Evolutionary conservation across 306 rosid species (phyloP).

Genomic region (Citrullus mucosospermus): DNA sequence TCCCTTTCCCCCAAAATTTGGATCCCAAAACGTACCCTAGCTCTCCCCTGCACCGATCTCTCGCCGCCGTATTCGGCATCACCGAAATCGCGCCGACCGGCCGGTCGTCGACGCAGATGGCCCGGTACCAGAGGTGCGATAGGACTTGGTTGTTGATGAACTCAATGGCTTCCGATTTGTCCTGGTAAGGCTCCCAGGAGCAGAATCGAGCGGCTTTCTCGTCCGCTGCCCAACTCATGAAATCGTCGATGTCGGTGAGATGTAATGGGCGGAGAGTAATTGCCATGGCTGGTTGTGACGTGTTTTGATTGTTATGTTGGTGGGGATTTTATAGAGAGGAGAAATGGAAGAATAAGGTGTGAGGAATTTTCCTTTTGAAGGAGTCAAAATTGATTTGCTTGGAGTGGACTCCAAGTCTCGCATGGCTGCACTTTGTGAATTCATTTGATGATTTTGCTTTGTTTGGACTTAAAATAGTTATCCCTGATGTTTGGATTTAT

Average conservation of each 20-base stretch:
- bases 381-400: background rate
- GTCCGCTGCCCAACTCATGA: constrained; percentile 49
- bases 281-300: background rate
- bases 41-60: constrained; percentile 27
- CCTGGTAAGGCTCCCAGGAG: constrained; percentile 41
- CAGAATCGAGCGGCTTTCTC: constrained; percentile 35
- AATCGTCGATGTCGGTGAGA: constrained; percentile 49
- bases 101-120: constrained; percentile 38
- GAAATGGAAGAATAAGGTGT: background rate
- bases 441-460: too few relatives aligned
- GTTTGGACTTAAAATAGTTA: too few relatives aligned
- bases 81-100: constrained; percentile 45
- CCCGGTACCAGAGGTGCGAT: constrained; percentile 39
- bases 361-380: background rate
- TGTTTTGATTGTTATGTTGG: background rate
- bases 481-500: too few relatives aligned
- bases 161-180: constrained; percentile 30
- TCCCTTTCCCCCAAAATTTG: constrained; percentile 62
- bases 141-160: constrained; percentile 24
- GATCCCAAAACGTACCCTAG: constrained; percentile 53
- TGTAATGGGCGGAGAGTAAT: constrained; percentile 29
- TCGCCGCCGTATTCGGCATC: constrained; percentile 11
- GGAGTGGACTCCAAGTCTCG: constrained; percentile 12
- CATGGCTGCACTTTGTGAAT: background rate
- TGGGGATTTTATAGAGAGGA: background rate